Evolutionary conservation across 768 basidiomycete genomes (phyloP).

Genomic region (Boletus tylopilopsis): DNA sequence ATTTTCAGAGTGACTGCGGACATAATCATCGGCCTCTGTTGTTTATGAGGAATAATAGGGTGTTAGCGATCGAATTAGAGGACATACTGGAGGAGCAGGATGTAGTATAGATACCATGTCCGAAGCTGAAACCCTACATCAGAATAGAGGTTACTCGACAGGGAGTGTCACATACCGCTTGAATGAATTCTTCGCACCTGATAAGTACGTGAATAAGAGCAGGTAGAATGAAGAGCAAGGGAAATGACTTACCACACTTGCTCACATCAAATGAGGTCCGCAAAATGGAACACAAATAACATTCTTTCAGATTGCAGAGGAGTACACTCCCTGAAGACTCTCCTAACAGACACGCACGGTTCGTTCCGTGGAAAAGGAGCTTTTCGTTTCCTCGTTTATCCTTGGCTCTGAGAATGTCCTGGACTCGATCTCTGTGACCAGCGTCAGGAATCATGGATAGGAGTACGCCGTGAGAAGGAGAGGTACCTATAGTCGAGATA

Average conservation of each 20-base stretch:
- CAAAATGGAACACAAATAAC: constrained; percentile 54
- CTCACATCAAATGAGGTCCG: constrained; percentile 56
- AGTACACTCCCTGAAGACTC: constrained; percentile 45
- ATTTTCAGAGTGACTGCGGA: constrained; percentile 38
- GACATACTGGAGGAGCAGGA: constrained; percentile 60
- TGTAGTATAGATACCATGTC: constrained; percentile 66
- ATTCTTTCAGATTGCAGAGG: constrained; percentile 48
- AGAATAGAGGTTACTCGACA: background rate
- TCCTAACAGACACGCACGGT: constrained; percentile 52
- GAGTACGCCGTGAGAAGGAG: constrained; percentile 14
- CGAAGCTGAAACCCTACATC: constrained; percentile 46
- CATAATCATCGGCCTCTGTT: constrained; percentile 67
- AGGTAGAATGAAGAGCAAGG: background rate
- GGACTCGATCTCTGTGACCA: constrained; percentile 23
- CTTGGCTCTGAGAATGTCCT: constrained; percentile 22
- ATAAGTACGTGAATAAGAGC: constrained; percentile 7
- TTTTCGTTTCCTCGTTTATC: constrained; percentile 46
- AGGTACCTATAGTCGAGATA: constrained; percentile 46
- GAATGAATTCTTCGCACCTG: constrained; percentile 55
- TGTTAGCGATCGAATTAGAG: background rate
- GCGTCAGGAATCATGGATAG: constrained; percentile 5
- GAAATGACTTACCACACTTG: constrained; percentile 46
- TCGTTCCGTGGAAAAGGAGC: constrained; percentile 67
- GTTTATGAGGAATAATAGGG: constrained; percentile 3
- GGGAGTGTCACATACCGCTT: constrained; percentile 33